Base-by-base conservation (phyloP, 208 protist genomes). In the Acanthamoeba royreba region DNA sequence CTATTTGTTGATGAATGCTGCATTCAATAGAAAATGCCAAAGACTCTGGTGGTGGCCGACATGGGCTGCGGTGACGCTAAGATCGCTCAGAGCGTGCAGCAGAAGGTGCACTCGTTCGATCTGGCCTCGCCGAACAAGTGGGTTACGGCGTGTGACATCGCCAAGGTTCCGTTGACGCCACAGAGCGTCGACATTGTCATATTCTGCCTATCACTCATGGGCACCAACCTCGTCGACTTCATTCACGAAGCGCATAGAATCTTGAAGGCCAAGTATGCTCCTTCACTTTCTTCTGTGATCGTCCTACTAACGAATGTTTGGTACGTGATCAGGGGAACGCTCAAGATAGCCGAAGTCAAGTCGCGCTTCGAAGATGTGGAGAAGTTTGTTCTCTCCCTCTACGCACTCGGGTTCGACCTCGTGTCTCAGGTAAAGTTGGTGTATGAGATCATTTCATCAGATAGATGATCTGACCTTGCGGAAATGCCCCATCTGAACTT, bases 121-220 rank as follows among this genome's bases (percentile, higher is more conserved):
- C 97, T 99, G 52, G 98, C 95, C 77, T 92, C 97, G 19, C 47
- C 47, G 2, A 97, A 98, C 55, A 94, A 97, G 17, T 96, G 96
- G 17, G 98, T 99, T 40, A 98, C 97, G 33, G 98, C 98, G 31
- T 98, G 98, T 52, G 98, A 99, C 94, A 96, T 98, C 17, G 92
- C 97, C 8, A 94, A 97, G 38, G 96, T 98, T 79, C 98, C 98
- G 9, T 95, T 99, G 45, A 93, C 94, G 38, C 91, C 88, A 53
- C 95, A 96, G 31, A 96, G 96, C 17, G 96, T 98, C 17, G 98
- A 99, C 72, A 97, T 99, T 17, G 98, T 97, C 83, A 94, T 99
- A 92, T 99, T 99, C 87, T 99, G 97, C n/a, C 94, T 99, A 7
- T 98, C 98, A 52, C 94, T 99, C 35, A 99, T 99, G 98, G 97